These are phyloP conservation scores for Neohortaea acidophila DNA, from an alignment of 495 filamentous ascomycete genomes.

Conservation along the genomic window DNA sequence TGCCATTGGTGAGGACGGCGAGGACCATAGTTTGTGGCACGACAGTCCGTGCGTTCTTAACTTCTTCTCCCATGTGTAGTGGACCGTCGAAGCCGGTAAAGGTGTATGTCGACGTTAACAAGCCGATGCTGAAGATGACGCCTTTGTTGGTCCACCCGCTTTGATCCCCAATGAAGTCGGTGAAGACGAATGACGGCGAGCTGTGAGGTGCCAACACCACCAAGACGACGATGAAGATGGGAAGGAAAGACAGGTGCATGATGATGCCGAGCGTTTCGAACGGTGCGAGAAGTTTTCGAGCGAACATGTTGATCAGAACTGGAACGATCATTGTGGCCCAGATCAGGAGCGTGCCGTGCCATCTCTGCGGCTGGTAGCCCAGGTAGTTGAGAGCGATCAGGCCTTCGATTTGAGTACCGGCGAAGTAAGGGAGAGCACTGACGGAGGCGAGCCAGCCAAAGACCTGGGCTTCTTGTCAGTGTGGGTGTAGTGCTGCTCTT, in stretches of 20 bases:
- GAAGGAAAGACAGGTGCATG: neutral
- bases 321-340: neutral
- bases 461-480: too few relatives aligned
- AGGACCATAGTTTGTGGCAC: slow-evolving; percentile 8
- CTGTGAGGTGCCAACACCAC: slow-evolving; percentile 4
- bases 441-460: slow-evolving; percentile 7
- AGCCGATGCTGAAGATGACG: slow-evolving; percentile 8
- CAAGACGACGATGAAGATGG: neutral
- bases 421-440: slow-evolving; percentile 22
- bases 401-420: slow-evolving; percentile 28
- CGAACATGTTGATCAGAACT: neutral
- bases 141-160: slow-evolving; percentile 8
- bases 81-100: slow-evolving; percentile 2
- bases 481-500: too few relatives aligned
- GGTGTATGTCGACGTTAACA: slow-evolving; percentile 4
- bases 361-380: neutral
- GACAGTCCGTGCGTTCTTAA: slow-evolving; percentile 4
- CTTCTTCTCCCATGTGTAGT: slow-evolving; percentile 9
- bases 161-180: neutral
- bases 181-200: slow-evolving; percentile 7
- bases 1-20: slow-evolving; percentile 10
- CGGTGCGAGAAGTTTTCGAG: neutral
- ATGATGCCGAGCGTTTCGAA: neutral
- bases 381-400: slow-evolving; percentile 26
- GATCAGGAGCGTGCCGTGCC: slow-evolving; percentile 7